Percentiles rank a stretch among this genome's conserved stretches.
Evolutionary conservation across 768 basidiomycete species (phyloP).

Genomic region (Podaxis sp.): DNA sequence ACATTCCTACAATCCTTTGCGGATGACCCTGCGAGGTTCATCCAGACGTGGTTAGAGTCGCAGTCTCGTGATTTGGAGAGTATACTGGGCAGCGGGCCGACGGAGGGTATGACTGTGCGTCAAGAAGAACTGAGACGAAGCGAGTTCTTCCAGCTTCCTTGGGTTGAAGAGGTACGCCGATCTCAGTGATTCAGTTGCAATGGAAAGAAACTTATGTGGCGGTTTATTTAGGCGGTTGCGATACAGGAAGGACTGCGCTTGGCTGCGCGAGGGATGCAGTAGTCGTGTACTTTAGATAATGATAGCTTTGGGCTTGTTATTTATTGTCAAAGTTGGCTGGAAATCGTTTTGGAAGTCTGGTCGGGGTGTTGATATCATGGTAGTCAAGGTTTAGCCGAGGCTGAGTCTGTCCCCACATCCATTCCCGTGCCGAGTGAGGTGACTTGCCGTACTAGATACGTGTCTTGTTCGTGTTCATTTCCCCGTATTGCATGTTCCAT

Average conservation of each 20-base stretch:
- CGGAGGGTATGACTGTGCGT: slow-evolving; percentile 74
- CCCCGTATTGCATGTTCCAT: neutral
- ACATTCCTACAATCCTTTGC: slow-evolving; percentile 86
- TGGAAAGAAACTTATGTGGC: slow-evolving; percentile 7
- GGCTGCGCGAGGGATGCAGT: slow-evolving; percentile 46
- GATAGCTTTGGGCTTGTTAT: neutral
- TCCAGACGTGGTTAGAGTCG: slow-evolving; percentile 88
- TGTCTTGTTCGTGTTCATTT: neutral
- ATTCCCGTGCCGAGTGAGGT: neutral
- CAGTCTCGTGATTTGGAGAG: slow-evolving; percentile 91
- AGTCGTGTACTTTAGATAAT: neutral
- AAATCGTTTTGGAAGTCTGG: too few relatives aligned
- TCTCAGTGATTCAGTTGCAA: neutral
- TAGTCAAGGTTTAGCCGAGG: neutral
- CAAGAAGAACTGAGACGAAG: slow-evolving; percentile 86
- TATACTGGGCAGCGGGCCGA: slow-evolving; percentile 83
- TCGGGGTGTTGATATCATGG: neutral
- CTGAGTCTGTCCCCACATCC: neutral
- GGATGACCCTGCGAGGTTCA: slow-evolving; percentile 73
- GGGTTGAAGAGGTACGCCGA: slow-evolving; percentile 70
- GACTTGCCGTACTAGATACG: neutral
- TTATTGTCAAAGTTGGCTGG: neutral
- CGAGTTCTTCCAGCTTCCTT: slow-evolving; percentile 89
- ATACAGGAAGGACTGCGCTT: slow-evolving; percentile 80
- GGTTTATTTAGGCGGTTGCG: slow-evolving; percentile 54